These are phyloP conservation scores for Themeda triandra DNA, from an alignment of 176 grass and related monocot genomes.

Conservation along the genomic window DNA sequence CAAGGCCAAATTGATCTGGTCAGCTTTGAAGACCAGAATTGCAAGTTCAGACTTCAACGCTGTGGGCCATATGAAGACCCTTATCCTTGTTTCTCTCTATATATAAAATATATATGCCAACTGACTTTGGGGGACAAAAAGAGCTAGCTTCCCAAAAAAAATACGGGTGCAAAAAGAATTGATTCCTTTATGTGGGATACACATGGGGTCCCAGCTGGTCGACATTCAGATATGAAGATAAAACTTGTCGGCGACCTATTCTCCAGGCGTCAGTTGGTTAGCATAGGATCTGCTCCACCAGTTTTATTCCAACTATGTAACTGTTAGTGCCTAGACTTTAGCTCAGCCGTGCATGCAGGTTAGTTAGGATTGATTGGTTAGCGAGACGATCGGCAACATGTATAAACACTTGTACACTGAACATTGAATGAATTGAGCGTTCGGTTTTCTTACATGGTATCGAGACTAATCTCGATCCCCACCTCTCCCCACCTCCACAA, in stretches of 20 bases:
- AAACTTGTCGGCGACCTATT: background rate
- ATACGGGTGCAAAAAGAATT: background rate
- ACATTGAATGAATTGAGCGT: no score
- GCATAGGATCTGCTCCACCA: no score
- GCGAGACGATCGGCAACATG: no score
- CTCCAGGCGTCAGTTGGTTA: no score
- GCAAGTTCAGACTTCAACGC: constrained; percentile 25
- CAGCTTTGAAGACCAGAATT: constrained; percentile 23
- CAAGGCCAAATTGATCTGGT: background rate
- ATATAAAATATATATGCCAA: background rate
- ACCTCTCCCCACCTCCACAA: no score
- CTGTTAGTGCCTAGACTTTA: no score
- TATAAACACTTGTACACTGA: no score
- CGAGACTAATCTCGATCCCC: no score
- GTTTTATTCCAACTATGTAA: no score
- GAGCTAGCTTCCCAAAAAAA: constrained; percentile 7
- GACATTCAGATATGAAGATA: background rate
- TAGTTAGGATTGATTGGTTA: no score
- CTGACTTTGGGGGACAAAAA: background rate
- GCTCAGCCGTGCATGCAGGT: no score
- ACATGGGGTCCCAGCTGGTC: background rate
- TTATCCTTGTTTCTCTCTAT: background rate
- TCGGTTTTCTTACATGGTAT: no score
- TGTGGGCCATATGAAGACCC: background rate
- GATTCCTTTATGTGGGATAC: background rate